Conservation (phyloP, 2,329 filamentous ascomycete genomes). For the Cladosporium colombiae region DNA sequence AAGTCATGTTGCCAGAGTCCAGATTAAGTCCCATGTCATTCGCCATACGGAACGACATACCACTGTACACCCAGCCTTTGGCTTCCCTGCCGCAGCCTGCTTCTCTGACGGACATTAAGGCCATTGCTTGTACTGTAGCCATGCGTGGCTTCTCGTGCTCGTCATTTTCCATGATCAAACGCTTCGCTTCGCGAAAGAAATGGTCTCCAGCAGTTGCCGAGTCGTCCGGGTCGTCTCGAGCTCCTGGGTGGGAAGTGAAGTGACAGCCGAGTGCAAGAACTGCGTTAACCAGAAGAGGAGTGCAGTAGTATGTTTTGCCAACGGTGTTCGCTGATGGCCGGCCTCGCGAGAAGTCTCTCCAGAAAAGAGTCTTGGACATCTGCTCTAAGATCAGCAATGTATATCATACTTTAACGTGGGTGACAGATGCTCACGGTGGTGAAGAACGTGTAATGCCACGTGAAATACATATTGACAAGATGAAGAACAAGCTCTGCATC, state of each 20-base stretch:
- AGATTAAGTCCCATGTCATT: constrained; percentile 90
- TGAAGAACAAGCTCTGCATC: constrained; percentile 79
- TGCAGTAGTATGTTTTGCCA: constrained; percentile 74
- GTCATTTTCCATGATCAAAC: constrained; percentile 84
- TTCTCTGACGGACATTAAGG: constrained; percentile 93
- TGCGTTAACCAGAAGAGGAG: constrained; percentile 84
- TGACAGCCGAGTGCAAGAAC: constrained; percentile 93
- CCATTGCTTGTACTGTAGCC: constrained; percentile 88
- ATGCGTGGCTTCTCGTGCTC: constrained; percentile 87
- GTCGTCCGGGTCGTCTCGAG: constrained; percentile 70
- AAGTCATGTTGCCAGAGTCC: constrained; percentile 67
- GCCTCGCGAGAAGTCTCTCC: constrained; percentile 77
- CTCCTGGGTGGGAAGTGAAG: constrained; percentile 76
- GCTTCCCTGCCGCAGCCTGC: constrained; percentile 92
- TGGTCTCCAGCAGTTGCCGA: constrained; percentile 88
- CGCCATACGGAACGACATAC: constrained; percentile 98
- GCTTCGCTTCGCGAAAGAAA: constrained; percentile 92
- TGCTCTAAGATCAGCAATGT: constrained; percentile 47
- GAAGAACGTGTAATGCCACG: constrained; percentile 97
- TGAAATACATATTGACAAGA: constrained; percentile 96
- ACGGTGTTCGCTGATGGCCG: constrained; percentile 53
- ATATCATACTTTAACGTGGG: not conserved
- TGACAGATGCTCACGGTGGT: constrained; percentile 46
- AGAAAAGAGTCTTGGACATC: constrained; percentile 82
- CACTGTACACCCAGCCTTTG: constrained; percentile 97